Evolutionary conservation across 2,329 filamentous ascomycete species (phyloP).

Genomic region (Keithomyces neogunnii): DNA sequence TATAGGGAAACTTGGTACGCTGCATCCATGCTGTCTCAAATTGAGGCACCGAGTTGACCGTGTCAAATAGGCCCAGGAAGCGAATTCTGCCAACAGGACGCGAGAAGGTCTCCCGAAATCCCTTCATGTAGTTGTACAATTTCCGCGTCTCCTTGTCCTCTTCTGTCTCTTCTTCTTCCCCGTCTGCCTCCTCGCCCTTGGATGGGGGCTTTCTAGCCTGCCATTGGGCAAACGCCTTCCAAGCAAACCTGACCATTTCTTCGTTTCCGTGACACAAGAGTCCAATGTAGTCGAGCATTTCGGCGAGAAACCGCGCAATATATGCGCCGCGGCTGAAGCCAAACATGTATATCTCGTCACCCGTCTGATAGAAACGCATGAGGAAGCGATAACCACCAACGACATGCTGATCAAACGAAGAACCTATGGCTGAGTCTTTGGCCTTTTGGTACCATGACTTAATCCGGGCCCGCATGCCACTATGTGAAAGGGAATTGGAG

Average conservation of each 20-base stretch:
- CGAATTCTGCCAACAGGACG: slow-evolving; percentile 64
- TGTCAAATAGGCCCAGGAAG: slow-evolving; percentile 75
- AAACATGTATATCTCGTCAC: slow-evolving; percentile 62
- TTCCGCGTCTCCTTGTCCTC: slow-evolving; percentile 30
- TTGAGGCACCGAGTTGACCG: slow-evolving; percentile 69
- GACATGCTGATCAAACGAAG: slow-evolving; percentile 74
- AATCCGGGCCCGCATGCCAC: slow-evolving; percentile 45
- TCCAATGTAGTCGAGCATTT: slow-evolving; percentile 79
- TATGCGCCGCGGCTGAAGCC: slow-evolving; percentile 68
- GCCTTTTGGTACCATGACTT: slow-evolving; percentile 62
- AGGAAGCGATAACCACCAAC: slow-evolving; percentile 76
- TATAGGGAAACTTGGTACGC: slow-evolving; percentile 67
- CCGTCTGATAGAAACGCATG: slow-evolving; percentile 61
- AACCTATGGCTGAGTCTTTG: slow-evolving; percentile 72
- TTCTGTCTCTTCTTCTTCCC: slow-evolving; percentile 25
- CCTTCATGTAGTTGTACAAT: slow-evolving; percentile 68
- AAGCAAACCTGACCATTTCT: slow-evolving; percentile 76
- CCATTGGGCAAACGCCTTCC: slow-evolving; percentile 73
- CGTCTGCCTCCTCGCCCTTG: slow-evolving; percentile 30
- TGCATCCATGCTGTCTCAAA: slow-evolving; percentile 76
- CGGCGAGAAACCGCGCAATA: slow-evolving; percentile 66
- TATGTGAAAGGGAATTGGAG: slow-evolving; percentile 50
- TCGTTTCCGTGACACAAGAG: slow-evolving; percentile 75
- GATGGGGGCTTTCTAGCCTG: slow-evolving; percentile 48
- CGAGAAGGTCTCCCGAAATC: slow-evolving; percentile 74